Percentiles rank a stretch among this genome's conserved stretches.
phyloP scores from a whole-genome alignment of 257 asterid species.

The Gentiana macrophylla region DNA sequence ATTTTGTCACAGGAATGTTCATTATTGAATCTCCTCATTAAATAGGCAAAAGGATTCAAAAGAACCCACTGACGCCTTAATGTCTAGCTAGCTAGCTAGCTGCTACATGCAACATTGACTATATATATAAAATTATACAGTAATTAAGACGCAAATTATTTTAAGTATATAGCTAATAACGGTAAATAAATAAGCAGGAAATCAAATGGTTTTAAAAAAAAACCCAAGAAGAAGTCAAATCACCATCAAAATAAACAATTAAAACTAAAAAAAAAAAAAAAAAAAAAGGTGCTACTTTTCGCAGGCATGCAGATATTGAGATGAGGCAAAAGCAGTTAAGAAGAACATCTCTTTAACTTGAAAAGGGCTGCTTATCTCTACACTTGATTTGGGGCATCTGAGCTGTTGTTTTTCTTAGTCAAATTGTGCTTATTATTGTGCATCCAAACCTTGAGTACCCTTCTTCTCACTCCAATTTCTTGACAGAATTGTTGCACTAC shows the following conservation, averaged over 20 bases:
- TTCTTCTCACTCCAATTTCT: conserved; percentile 64
- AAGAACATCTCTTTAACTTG: neutral
- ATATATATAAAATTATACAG: neutral
- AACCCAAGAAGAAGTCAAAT: conserved; percentile 4
- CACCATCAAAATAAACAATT: neutral
- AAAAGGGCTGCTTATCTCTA: conserved; percentile 1
- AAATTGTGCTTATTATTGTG: conserved; percentile 71
- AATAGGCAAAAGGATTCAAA: neutral
- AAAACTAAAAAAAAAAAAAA: neutral
- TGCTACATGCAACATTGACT: neutral
- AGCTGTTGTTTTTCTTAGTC: conserved; percentile 35
- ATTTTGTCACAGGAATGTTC: too few relatives aligned
- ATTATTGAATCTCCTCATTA: too few relatives aligned
- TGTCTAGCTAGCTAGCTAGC: neutral
- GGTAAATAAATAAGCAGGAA: neutral
- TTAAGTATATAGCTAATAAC: neutral
- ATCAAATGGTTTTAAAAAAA: neutral
- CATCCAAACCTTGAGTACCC: conserved; percentile 91
- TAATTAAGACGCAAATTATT: neutral
- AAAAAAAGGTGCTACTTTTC: neutral
- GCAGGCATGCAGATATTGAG: neutral
- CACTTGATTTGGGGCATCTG: conserved; percentile 16
- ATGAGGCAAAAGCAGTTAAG: neutral
- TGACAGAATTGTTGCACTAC: conserved; percentile 76
- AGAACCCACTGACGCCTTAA: neutral